phyloP scores from a whole-genome alignment of 495 filamentous ascomycete genomes.

The Xylaria curta region DNA sequence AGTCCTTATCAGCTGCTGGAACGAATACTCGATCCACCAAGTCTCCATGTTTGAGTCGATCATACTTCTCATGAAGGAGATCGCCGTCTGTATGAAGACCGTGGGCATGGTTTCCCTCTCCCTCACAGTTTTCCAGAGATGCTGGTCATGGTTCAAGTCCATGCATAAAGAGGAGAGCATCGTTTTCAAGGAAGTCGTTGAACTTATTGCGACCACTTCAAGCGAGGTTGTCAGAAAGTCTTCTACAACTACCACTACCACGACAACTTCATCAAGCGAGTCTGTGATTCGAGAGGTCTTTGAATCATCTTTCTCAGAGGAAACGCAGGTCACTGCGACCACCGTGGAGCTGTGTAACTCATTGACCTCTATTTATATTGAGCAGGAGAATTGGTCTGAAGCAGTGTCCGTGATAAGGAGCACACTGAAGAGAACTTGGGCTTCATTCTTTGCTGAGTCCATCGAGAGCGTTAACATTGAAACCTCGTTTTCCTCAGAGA shows the following conservation, averaged over 20 bases:
- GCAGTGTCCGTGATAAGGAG: conserved; percentile 18
- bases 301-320: conserved; percentile 18
- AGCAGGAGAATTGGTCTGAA: conserved; percentile 22
- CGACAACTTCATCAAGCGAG: conserved; percentile 12
- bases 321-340: conserved; percentile 11
- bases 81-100: conserved; percentile 11
- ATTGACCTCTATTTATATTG: conserved; percentile 14
- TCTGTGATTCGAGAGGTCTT: conserved; percentile 23
- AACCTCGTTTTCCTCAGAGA: conserved; percentile 15
- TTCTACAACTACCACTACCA: conserved; percentile 11
- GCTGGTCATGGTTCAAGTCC: conserved; percentile 25
- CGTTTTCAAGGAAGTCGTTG: conserved; percentile 19
- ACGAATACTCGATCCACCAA: conserved; percentile 19
- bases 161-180: conserved; percentile 21
- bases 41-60: conserved; percentile 23
- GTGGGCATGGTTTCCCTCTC: conserved; percentile 15
- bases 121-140: conserved; percentile 19
- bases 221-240: conserved; percentile 11
- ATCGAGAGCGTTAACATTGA: conserved; percentile 15
- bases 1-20: conserved; percentile 22
- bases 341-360: conserved; percentile 18
- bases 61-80: conserved; percentile 19
- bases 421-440: conserved; percentile 20
- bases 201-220: conserved; percentile 19
- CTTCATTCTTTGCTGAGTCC: conserved; percentile 22